Evolutionary conservation across 2,329 filamentous ascomycete species (phyloP).

Genomic region (Ophiosphaerella korrae): DNA sequence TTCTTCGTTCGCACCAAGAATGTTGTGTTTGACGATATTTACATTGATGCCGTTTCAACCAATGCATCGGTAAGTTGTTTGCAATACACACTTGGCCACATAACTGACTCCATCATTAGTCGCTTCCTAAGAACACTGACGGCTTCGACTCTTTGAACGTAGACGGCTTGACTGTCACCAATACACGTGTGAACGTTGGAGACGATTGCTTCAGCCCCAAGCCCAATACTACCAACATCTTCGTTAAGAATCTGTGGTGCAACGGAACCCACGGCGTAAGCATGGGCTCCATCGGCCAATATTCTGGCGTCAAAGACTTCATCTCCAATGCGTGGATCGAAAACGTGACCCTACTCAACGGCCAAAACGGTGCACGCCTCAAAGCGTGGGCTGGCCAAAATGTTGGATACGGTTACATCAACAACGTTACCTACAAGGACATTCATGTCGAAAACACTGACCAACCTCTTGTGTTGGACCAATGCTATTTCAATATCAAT

Average conservation of each 20-base stretch:
- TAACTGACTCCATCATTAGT: conserved; percentile 17
- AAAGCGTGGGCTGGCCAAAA: conserved; percentile 66
- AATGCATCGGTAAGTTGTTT: conserved; percentile 42
- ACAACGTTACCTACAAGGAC: conserved; percentile 67
- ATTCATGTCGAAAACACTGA: conserved; percentile 65
- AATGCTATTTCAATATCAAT: conserved; percentile 66
- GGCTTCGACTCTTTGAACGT: conserved; percentile 67
- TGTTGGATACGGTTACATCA: conserved; percentile 65
- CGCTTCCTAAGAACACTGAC: conserved; percentile 64
- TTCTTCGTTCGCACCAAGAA: conserved; percentile 65
- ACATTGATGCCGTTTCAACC: conserved; percentile 60
- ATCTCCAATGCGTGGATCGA: conserved; percentile 58
- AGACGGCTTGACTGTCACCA: conserved; percentile 54
- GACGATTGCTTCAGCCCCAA: conserved; percentile 43
- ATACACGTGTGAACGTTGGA: conserved; percentile 43
- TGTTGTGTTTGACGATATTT: conserved; percentile 59
- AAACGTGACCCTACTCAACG: conserved; percentile 63
- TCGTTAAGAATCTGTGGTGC: conserved; percentile 41
- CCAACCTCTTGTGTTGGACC: conserved; percentile 63
- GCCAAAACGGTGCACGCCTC: conserved; percentile 61
- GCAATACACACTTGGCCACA: background rate
- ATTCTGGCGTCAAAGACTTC: conserved; percentile 38
- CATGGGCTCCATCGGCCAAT: conserved; percentile 41
- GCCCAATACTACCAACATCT: conserved; percentile 43
- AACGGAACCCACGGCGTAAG: conserved; percentile 42